These are phyloP conservation scores for Aspergillus sergii DNA, from an alignment of 2,329 filamentous ascomycete species.

Conservation along the genomic window DNA sequence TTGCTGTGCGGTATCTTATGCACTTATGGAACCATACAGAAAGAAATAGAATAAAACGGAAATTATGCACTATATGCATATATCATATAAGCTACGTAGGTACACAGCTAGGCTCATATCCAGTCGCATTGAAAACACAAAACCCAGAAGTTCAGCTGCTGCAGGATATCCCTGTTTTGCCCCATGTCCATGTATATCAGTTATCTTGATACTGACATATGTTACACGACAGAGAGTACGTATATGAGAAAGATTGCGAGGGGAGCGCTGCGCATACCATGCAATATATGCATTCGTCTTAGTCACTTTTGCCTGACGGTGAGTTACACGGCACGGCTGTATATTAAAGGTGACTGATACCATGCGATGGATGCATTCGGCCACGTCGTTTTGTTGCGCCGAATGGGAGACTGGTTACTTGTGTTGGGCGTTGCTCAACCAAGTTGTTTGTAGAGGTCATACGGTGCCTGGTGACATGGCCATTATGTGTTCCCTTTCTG, in stretches of 20 bases:
- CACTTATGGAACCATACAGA: not conserved
- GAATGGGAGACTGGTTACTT: not conserved
- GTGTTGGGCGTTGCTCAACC: not conserved
- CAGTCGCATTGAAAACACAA: not conserved
- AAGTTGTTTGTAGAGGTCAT: not conserved
- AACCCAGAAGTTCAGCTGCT: not conserved
- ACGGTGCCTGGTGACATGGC: not conserved
- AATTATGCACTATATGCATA: not conserved
- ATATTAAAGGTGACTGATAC: not conserved
- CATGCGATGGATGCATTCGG: not conserved
- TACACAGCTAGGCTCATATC: not conserved
- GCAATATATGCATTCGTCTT: not conserved
- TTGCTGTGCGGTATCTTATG: not conserved
- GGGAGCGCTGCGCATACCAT: not conserved
- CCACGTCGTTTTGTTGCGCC: not conserved
- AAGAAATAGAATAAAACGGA: not conserved
- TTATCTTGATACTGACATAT: not conserved
- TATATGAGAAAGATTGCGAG: not conserved
- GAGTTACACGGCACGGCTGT: not conserved
- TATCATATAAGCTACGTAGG: not conserved
- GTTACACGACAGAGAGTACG: not conserved
- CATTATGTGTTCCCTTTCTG: not conserved
- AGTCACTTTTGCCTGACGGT: not conserved
- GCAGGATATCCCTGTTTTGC: not conserved
- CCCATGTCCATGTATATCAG: not conserved